Base-by-base conservation (phyloP, 257 asterid genomes). In the Solanum gracilifrons region DNA sequence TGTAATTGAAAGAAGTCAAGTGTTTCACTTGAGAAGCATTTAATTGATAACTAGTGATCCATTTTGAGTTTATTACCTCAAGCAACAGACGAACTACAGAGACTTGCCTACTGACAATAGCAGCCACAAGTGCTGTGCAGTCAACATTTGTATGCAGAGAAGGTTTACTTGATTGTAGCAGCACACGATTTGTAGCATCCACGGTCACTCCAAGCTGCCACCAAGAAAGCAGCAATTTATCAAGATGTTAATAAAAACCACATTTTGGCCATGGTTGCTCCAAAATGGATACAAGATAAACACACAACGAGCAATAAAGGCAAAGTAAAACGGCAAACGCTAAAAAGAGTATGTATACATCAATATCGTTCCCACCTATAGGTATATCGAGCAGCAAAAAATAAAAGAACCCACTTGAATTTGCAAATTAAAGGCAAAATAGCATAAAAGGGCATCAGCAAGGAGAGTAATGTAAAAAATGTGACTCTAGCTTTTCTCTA, bases 161-260 rank as follows among this genome's bases (percentile, higher is more conserved):
- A 39, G 98, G 98, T 82, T 94, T 93, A 87, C 88, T 87, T 60
- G 98, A 95, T 77, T 92, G 98, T 88, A 95, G 95, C 92, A 95
- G 88, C 87, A 93, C 89, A 48, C 98, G 96, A 55, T 90, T 93
- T 74, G 91, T 91, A 60, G 93, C 93, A 84, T 95, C 91, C 71
- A 91, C 92, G 89, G 93, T 94, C 88, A 94, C 96, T 88, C 98
- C 96, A 88, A 93, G 92, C 98, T 95, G 95, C 84, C 92, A 92
- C 51, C 82, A 74, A 77, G 71, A 41, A 72, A 77, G n/a, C 58
- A 87, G 55, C 43, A 88, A 74, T 20, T 18, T 35, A 69, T 91
- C 89, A 91, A 85, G 88, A 87, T 71, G 64, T n/a, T 15, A 5
- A 36, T 25, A 74, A 18, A 55, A 74, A 0, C n/a, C 85, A 48